Evolutionary conservation across 257 asterid genomes (phyloP).

Genomic region (Solanum sitiens): DNA sequence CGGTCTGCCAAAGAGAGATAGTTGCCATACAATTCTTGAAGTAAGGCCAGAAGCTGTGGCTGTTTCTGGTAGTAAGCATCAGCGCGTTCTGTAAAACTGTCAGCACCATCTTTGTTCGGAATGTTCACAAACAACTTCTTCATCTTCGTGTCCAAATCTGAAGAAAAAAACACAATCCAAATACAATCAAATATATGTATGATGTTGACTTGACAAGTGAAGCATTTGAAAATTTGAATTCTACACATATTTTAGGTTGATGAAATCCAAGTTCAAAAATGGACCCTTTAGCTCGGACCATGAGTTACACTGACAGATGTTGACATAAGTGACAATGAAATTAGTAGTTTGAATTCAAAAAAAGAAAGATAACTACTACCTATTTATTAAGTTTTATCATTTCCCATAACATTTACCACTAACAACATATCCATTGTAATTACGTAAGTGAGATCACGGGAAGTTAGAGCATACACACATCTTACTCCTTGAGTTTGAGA

Average conservation of each 20-base stretch:
- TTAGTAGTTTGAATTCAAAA: neutral
- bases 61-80: constrained; percentile 72
- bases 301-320: neutral
- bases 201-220: neutral
- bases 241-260: neutral
- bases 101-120: constrained; percentile 25
- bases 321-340: neutral
- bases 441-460: fast-evolving
- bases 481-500: neutral
- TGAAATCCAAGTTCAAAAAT: neutral
- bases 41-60: constrained; percentile 65
- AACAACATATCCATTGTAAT: neutral
- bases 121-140: constrained; percentile 31
- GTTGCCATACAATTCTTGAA: constrained; percentile 64
- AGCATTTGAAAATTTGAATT: neutral
- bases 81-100: constrained; percentile 64
- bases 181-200: neutral
- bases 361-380: neutral
- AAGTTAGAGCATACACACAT: neutral
- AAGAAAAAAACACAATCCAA: neutral
- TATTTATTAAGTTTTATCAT: neutral
- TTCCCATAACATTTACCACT: neutral
- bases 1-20: constrained; percentile 82
- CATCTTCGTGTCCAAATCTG: constrained; percentile 89
- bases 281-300: neutral